These are phyloP conservation scores for Abelmoschus esculentus DNA, from an alignment of 345 rosid genomes.

Conservation along the genomic window DNA sequence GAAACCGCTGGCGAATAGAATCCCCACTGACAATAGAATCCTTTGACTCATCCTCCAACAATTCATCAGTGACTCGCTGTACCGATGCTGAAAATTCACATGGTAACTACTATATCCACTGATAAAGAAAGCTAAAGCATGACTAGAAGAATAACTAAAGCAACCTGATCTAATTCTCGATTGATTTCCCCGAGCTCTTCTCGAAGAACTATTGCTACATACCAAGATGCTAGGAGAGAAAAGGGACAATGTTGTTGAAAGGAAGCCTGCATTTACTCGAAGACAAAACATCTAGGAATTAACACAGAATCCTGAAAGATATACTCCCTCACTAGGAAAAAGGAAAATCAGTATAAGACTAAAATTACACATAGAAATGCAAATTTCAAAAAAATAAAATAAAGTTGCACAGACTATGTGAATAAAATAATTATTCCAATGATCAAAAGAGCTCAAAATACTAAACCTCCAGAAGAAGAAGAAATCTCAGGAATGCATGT, in stretches of 20 bases:
- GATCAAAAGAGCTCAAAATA: background rate
- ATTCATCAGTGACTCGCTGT: conserved; percentile 51
- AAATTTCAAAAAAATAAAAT: background rate
- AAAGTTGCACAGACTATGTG: background rate
- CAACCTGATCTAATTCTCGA: conserved; percentile 53
- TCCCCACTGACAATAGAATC: conserved; percentile 59
- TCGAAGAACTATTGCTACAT: conserved; percentile 7
- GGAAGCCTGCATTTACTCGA: conserved; percentile 37
- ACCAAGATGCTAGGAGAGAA: conserved; percentile 29
- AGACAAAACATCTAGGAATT: background rate
- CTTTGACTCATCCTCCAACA: conserved; percentile 30
- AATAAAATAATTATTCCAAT: background rate
- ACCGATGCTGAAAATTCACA: conserved; percentile 54
- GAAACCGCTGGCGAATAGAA: conserved; percentile 67
- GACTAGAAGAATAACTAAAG: conserved; percentile 13
- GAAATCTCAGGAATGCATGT: background rate
- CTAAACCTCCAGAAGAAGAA: background rate
- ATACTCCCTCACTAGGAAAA: background rate
- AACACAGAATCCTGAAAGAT: background rate
- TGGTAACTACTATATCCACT: conserved; percentile 14
- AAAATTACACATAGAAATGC: background rate
- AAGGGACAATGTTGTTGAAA: conserved; percentile 24
- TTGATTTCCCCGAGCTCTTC: conserved; percentile 18
- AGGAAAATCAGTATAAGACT: background rate
- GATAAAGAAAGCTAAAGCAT: conserved; percentile 15